Percentiles rank a stretch among this genome's conserved stretches.
phyloP scores from a whole-genome alignment of 2,329 filamentous ascomycete genomes.

The Trichoderma citrinoviride region DNA sequence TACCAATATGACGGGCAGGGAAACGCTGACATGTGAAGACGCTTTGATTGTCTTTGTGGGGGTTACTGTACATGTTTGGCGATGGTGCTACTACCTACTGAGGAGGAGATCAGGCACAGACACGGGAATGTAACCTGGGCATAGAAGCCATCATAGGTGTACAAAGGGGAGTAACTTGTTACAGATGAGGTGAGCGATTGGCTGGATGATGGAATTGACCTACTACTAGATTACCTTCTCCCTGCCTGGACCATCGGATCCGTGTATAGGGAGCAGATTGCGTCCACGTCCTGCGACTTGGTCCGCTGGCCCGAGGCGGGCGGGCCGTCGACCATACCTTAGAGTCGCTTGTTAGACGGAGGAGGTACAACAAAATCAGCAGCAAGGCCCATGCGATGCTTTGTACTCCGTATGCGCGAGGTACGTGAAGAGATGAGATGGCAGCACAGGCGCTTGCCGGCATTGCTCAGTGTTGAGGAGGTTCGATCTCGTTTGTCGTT shows the following conservation, averaged over 20 bases:
- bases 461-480: no score
- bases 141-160: background rate
- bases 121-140: no score
- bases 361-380: background rate
- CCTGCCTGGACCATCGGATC: background rate
- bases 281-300: background rate
- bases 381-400: background rate
- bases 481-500: no score
- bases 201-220: background rate
- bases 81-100: background rate
- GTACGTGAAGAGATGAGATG: no score
- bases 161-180: background rate
- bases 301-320: constrained; percentile 17
- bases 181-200: background rate
- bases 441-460: no score
- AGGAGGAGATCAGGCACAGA: no score
- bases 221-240: background rate
- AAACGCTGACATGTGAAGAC: constrained; percentile 10
- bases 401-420: no score
- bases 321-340: constrained; percentile 1
- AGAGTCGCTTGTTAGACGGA: background rate
- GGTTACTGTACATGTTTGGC: background rate
- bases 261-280: no score
- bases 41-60: background rate
- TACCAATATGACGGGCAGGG: background rate